These are phyloP conservation scores for Solanum pennellii DNA, from an alignment of 257 asterid species.

Conservation along the genomic window DNA sequence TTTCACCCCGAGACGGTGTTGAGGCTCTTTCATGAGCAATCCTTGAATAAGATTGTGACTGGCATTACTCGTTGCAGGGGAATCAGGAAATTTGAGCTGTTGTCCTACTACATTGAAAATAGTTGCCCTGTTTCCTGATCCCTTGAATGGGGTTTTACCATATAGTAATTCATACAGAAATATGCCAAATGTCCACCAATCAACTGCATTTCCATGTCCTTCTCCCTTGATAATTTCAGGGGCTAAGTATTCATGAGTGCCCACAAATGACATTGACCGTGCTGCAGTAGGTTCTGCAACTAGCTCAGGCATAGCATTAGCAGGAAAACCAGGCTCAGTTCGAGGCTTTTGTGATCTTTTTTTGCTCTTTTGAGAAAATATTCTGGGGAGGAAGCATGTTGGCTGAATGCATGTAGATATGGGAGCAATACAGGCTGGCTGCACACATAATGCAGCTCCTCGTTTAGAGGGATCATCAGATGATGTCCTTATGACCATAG, in stretches of 20 bases:
- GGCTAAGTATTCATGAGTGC: slow-evolving; percentile 27
- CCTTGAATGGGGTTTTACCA: slow-evolving; percentile 28
- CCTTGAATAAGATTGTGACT: slow-evolving; percentile 20
- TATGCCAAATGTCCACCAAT: slow-evolving; percentile 32
- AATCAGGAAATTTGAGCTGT: slow-evolving; percentile 21
- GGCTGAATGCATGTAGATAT: slow-evolving; percentile 25
- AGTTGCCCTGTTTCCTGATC: slow-evolving; percentile 25
- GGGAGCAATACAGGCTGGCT: slow-evolving; percentile 17
- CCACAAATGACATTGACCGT: slow-evolving; percentile 28
- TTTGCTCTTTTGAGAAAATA: slow-evolving; percentile 18
- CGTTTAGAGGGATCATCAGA: slow-evolving; percentile 15
- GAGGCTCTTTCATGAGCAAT: slow-evolving; percentile 24
- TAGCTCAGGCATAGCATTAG: slow-evolving; percentile 16
- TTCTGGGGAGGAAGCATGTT: slow-evolving; percentile 18
- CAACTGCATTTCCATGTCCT: slow-evolving; percentile 35
- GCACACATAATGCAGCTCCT: slow-evolving; percentile 20
- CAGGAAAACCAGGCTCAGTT: slow-evolving; percentile 4
- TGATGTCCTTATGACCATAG: slow-evolving; percentile 15
- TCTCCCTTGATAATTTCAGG: slow-evolving; percentile 32
- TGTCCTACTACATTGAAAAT: slow-evolving; percentile 28
- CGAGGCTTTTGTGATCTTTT: slow-evolving; percentile 4
- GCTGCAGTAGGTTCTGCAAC: slow-evolving; percentile 29
- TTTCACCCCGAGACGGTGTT: slow-evolving; percentile 24
- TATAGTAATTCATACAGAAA: slow-evolving; percentile 20
- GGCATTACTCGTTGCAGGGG: slow-evolving; percentile 23